Percentiles rank a stretch among this genome's conserved stretches.
These are phyloP conservation scores for Acidomyces sp. DNA, from an alignment of 495 filamentous ascomycete species.

Conservation along the genomic window DNA sequence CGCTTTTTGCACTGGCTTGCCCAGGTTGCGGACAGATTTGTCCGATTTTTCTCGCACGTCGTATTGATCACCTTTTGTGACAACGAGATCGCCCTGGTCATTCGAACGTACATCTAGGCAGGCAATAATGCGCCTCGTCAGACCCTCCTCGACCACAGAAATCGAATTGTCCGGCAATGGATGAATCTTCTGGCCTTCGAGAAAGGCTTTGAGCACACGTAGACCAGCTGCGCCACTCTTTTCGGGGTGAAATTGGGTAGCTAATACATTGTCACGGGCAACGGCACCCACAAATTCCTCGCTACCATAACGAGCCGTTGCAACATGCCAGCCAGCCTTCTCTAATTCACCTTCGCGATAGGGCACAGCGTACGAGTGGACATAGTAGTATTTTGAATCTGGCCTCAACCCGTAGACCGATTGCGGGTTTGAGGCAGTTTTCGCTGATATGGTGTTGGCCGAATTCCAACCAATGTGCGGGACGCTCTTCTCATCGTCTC, in stretches of 20 bases:
- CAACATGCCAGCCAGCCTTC: conserved; percentile 71
- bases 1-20: conserved; percentile 93
- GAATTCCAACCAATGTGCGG: conserved; percentile 98
- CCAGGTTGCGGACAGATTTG: conserved; percentile 80
- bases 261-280: conserved; percentile 68
- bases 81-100: conserved; percentile 86
- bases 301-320: conserved; percentile 72
- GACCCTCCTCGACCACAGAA: conserved; percentile 38
- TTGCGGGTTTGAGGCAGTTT: conserved; percentile 31
- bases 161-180: conserved; percentile 27
- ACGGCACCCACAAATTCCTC: conserved; percentile 90
- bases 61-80: conserved; percentile 97
- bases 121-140: conserved; percentile 84
- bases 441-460: conserved; percentile 44
- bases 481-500: conserved; percentile 67
- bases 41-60: conserved; percentile 87
- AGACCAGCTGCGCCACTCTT: conserved; percentile 88
- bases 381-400: conserved; percentile 92
- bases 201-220: conserved; percentile 68
- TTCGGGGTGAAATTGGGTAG: conserved; percentile 94
- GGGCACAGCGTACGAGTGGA: conserved; percentile 82
- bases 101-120: conserved; percentile 96
- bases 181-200: conserved; percentile 48
- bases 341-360: conserved; percentile 61
- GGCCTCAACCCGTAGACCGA: conserved; percentile 64